These are phyloP conservation scores for Metrosideros polymorpha DNA, from an alignment of 441 rosid species.

Conservation along the genomic window DNA sequence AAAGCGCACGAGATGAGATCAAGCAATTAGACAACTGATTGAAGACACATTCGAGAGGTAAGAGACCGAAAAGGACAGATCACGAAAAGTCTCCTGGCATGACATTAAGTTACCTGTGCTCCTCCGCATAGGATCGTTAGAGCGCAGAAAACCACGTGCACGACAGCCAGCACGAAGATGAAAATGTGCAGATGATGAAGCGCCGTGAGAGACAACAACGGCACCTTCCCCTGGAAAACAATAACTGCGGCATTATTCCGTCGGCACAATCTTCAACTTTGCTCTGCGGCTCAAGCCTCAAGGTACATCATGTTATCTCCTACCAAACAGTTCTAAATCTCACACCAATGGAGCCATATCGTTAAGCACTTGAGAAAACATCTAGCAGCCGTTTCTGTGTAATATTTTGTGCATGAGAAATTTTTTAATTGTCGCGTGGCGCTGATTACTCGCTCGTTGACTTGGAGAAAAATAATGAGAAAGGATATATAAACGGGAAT, in stretches of 20 bases:
- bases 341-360: background rate
- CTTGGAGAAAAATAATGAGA: background rate
- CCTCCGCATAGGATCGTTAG: slow-evolving; percentile 73
- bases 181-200: slow-evolving; percentile 82
- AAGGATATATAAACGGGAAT: background rate
- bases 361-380: background rate
- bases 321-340: background rate
- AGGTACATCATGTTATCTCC: background rate
- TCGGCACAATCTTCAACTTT: background rate
- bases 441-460: background rate
- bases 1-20: background rate
- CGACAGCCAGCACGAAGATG: slow-evolving; percentile 73
- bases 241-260: background rate
- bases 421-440: background rate
- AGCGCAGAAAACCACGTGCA: slow-evolving; percentile 64
- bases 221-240: slow-evolving; percentile 58
- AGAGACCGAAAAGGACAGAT: background rate
- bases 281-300: background rate
- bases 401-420: background rate
- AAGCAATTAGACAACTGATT: background rate
- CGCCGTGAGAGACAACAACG: slow-evolving; percentile 59
- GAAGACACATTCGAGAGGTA: background rate
- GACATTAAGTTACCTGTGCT: slow-evolving; percentile 36
- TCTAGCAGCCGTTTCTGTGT: background rate
- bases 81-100: background rate